A percentile compares a stretch with the other conserved stretches of the same genome.
Conservation (phyloP, 352 stramenopile genomes). For the Thalassiosira mediterranea region DNA sequence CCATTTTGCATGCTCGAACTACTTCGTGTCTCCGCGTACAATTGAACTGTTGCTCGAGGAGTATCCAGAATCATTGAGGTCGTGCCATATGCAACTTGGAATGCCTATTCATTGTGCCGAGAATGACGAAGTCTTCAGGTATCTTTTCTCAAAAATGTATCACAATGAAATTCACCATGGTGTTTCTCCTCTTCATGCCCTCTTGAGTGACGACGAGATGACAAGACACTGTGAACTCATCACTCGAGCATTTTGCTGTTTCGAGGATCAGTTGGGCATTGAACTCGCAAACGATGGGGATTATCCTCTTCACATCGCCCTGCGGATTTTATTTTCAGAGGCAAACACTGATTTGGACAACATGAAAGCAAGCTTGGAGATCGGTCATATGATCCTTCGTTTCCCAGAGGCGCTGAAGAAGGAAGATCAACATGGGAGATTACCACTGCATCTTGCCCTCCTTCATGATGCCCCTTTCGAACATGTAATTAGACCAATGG, state of each 20-base stretch:
- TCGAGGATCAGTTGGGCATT: background rate
- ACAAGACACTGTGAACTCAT: background rate
- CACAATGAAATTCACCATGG: background rate
- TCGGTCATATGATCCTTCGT: no score
- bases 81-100: background rate
- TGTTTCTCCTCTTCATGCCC: background rate
- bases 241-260: background rate
- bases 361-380: no score
- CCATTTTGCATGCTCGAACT: slow-evolving; percentile 1
- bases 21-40: background rate
- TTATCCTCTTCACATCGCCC: slow-evolving; percentile 1
- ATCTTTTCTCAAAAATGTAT: background rate
- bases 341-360: no score
- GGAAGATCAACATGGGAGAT: no score
- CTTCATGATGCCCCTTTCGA: no score
- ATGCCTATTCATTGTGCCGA: no score
- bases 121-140: background rate
- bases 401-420: no score
- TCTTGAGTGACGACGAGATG: background rate
- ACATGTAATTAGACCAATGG: no score
- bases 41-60: background rate
- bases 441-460: no score
- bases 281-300: background rate
- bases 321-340: background rate
- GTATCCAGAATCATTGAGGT: background rate